Base-by-base conservation (phyloP, 78 protist species). In the Dictyostelium capitatum region DNA sequence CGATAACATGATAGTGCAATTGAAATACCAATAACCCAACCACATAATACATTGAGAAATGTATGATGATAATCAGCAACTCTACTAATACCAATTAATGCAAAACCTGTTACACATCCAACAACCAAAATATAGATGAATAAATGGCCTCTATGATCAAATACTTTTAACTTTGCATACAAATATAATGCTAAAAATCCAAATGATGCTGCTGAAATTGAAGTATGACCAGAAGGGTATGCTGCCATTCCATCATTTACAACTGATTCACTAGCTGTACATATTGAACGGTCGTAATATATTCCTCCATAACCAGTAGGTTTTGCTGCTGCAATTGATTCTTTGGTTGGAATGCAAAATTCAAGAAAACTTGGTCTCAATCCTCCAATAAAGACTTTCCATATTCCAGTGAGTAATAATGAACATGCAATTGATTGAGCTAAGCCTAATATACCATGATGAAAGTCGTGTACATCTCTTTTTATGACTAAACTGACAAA, bases 51-150 rank as follows among this genome's bases (percentile, higher is more conserved):
- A 77, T 87, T 87, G 20, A 41, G 10, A 50, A 87, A 87, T 1
- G 93, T 65, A 43, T 87, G 93, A n/a, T 84, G 75, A n/a, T 77
- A 87, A 30, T 87, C 93, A 3, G 82, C 93, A 0, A 87, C 69
- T 19, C 93, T 32, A 4, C 51, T 30, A 10, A 87, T 51, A 64
- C 93, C 93, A 19, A 87, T 41, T 25, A 87, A 48, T 5, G 30
- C 47, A 37, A 59, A 50, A 19, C 85, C 83, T 47, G 32, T 43
- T 11, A 77, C 43, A 56, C 85, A 87, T 2, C 37, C 32, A 23
- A 50, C 15, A 4, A 77, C 57, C 2, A 77, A 10, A 17, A 77
- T 23, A 51, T 48, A 87, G 0, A 87, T 54, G 11, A 77, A 28
- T 1, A 87, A 62, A 87, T 87, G 93, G n/a, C 93, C 93, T n/a